Evolutionary conservation across 345 rosid genomes (phyloP), one percentile per base, ranked within the genome.

Genomic region (Gossypium ekmanianum): DNA sequence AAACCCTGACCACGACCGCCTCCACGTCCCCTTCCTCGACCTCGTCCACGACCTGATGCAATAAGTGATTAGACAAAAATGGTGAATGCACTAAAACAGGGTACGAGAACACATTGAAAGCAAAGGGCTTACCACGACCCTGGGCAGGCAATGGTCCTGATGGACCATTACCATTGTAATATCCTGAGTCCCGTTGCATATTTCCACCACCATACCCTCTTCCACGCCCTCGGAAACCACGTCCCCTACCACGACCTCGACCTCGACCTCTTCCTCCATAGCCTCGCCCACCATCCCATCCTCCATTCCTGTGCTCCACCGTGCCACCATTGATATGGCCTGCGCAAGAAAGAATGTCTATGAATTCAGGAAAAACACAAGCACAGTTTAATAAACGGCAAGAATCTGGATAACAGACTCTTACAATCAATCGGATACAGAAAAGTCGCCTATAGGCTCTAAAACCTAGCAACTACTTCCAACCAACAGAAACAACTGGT

Each of bases 161-260:
- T 65, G 72, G 61, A 18, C 72, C 77, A 55, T 62, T 54, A 44
- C 61, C 80, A 34, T 73, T 76, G 61, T 74, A 68, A 68, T 71
- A 67, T 43, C 67, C 77, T 2, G 68, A 58, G 4, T 74, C 75
- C 26, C 41, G 50, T 44, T 57, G 82, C 79, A 75, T 72, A 29
- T 79, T 66, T 73, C 79, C 67, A 57, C 74, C 81, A 78, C 63
- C 70, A 76, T 66, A 80, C 11, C 65, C 79, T 72, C 86, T 81
- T 55, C 84, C 80, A 65, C 61, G 81, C 64, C 87, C 92, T 26
- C 82, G 75, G 76, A 82, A 84, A 67, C 85, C 80, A 76, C 74
- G 81, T 57, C 88, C 84, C 75, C 87, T 80, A 44, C 85, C 89
- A 76, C 90, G 80, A 47, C 87, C 88, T 27, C 83, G 77, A 20